Conservation (phyloP, 2,329 filamentous ascomycete genomes). For the Sporothrix pseudoabietina region DNA sequence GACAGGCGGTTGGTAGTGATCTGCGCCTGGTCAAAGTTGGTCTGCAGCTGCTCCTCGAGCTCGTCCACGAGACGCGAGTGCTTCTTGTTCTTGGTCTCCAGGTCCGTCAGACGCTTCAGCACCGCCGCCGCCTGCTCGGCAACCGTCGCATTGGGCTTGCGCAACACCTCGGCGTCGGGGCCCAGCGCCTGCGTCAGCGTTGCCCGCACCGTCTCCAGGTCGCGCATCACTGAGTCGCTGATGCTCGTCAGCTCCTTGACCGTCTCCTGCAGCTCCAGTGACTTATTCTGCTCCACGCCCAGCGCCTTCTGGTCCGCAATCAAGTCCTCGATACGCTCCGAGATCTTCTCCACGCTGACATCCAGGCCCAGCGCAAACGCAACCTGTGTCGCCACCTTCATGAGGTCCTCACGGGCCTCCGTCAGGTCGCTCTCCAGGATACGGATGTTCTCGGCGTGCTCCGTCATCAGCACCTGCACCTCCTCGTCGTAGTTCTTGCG, state of each 20-base stretch:
- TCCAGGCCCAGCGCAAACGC: conserved; percentile 62
- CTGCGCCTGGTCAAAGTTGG: conserved; percentile 92
- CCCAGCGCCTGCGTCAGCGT: conserved; percentile 57
- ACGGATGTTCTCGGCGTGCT: conserved; percentile 60
- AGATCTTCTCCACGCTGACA: conserved; percentile 68
- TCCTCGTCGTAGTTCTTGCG: conserved; percentile 60
- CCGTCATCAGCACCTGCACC: conserved; percentile 59
- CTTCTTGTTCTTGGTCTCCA: conserved; percentile 77
- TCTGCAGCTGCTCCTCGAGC: conserved; percentile 93
- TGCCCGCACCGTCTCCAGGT: conserved; percentile 63
- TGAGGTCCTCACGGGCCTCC: conserved; percentile 66
- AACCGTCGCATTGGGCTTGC: conserved; percentile 51
- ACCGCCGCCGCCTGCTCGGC: conserved; percentile 62
- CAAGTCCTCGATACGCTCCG: conserved; percentile 61
- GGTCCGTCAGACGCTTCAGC: conserved; percentile 65
- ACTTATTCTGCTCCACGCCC: conserved; percentile 59
- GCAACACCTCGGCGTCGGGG: conserved; percentile 50
- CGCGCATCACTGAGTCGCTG: conserved; percentile 61
- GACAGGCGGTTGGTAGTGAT: conserved; percentile 82
- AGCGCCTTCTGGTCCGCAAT: conserved; percentile 63
- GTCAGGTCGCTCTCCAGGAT: conserved; percentile 64
- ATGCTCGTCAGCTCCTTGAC: conserved; percentile 59
- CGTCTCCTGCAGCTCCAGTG: conserved; percentile 58
- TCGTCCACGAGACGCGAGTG: conserved; percentile 91
- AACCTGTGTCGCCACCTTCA: conserved; percentile 65